Base-by-base conservation (phyloP, 2,329 filamentous ascomycete species). In the Zymoseptoria pseudotritici region DNA sequence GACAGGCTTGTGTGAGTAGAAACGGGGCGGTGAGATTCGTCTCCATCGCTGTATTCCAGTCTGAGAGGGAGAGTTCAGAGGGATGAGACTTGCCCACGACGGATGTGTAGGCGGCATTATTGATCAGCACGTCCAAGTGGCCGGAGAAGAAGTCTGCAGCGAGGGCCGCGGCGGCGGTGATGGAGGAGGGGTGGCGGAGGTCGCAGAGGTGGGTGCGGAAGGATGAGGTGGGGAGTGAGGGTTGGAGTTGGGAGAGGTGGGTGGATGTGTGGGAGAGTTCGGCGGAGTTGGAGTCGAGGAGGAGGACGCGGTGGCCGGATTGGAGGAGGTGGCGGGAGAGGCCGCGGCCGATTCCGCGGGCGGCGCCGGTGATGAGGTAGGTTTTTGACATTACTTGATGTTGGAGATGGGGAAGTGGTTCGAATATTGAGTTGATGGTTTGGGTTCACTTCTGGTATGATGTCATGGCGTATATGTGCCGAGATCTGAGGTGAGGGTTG, bases 61-160 rank as follows among this genome's bases (percentile, higher is more conserved):
- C 69, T 52, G 75, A 74, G 20, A 76, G 60, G n/a, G 67, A 66
- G 57, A 76, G 66, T 29, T 72, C 68, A 13, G 66, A 60, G n/a
- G 74, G 63, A 49, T 66, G 60, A 3, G 66, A 56, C 10, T 65
- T 69, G 26, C 73, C 71, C 0, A 76, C 73, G 55, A 68, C 72
- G 13, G 67, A 65, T 1, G 74, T 76, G 65, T 74, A 70, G 2
- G 74, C 75, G 8, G 76, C 76, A 58, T 78, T 78, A 66, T 78
- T 77, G 58, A 78, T 67, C 10, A 78, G 69, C 31, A 73, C 74
- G 59, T 78, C 75, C 2, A 78, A 65, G n/a, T 69, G 64, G 55
- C 70, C 70, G 6, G 60, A 57, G 63, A 78, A 77, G 54, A 78
- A 70, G 1, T 60, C 61, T 5, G 58, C 60, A 1, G 74, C 76